A percentile compares a stretch with the other conserved stretches of the same genome.
phyloP scores from a whole-genome alignment of 805 yeast genomes.

The Cyberlindnera mycetangii region DNA sequence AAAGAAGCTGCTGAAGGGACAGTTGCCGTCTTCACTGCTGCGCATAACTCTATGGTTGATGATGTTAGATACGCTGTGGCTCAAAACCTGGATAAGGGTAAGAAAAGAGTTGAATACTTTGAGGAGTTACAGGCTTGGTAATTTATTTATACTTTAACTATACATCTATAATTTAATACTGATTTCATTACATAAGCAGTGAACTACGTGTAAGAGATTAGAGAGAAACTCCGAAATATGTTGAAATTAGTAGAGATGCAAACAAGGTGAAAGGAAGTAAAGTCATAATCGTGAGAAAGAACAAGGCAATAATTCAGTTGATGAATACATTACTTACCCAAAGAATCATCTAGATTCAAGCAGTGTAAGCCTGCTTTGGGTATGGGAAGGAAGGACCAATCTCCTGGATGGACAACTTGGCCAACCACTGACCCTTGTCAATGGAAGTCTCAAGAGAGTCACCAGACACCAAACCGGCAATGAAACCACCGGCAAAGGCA shows the following conservation, averaged over 20 bases:
- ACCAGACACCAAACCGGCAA: conserved; percentile 82
- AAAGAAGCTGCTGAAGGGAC: conserved; percentile 34
- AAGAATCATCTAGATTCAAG: not conserved
- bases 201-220: not conserved
- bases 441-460: conserved; percentile 58
- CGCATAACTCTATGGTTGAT: conserved; percentile 53
- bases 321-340: not conserved
- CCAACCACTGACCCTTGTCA: conserved; percentile 96
- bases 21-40: conserved; percentile 53
- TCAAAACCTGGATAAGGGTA: conserved; percentile 28
- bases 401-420: conserved; percentile 85
- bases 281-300: conserved; percentile 3
- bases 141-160: not conserved
- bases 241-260: conserved; percentile 3
- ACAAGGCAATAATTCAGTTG: not conserved
- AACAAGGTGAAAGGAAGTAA: not conserved
- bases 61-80: conserved; percentile 43
- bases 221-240: conserved; percentile 3
- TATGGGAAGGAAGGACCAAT: conserved; percentile 91
- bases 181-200: no score
- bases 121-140: conserved; percentile 63
- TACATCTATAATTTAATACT: not conserved
- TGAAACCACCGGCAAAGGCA: conserved; percentile 95
- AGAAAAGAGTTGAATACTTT: conserved; percentile 48
- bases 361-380: conserved; percentile 25